phyloP scores from a whole-genome alignment of 345 rosid genomes.

The Lagerstroemia speciosa region DNA sequence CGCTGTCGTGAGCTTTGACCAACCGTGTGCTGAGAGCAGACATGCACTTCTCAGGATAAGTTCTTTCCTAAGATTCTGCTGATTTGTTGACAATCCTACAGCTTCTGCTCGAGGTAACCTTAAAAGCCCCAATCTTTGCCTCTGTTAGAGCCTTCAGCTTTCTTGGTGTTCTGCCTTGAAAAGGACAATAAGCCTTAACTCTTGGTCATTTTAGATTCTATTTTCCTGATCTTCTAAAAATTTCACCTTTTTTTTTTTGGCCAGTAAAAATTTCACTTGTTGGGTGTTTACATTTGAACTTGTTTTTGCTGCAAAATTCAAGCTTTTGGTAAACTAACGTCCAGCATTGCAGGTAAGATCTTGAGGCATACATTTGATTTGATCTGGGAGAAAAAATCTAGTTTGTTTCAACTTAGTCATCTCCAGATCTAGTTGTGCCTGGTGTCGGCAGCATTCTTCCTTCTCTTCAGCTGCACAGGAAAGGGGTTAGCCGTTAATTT shows the following conservation, averaged over 20 bases:
- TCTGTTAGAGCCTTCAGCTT: background rate
- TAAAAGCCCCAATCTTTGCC: background rate
- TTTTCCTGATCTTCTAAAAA: background rate
- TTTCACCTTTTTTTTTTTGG: no score
- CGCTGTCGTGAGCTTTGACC: background rate
- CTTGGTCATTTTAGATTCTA: background rate
- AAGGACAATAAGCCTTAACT: background rate
- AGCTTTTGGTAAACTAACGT: background rate
- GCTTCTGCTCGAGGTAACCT: background rate
- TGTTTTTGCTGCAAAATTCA: background rate
- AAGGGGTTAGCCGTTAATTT: background rate
- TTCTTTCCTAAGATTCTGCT: background rate
- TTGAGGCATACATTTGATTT: conserved; percentile 3
- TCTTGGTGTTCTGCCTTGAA: background rate
- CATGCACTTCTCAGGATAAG: background rate
- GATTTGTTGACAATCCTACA: background rate
- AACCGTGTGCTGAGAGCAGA: background rate
- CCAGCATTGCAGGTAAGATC: background rate
- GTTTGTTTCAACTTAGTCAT: background rate
- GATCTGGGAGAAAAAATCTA: background rate
- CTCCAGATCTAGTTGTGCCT: conserved; percentile 5
- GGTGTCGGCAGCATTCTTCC: background rate
- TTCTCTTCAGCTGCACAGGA: background rate
- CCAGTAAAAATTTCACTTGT: no score
- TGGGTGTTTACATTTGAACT: background rate